phyloP scores from a whole-genome alignment of 208 protist species.

The Leishmania aethiopica region DNA sequence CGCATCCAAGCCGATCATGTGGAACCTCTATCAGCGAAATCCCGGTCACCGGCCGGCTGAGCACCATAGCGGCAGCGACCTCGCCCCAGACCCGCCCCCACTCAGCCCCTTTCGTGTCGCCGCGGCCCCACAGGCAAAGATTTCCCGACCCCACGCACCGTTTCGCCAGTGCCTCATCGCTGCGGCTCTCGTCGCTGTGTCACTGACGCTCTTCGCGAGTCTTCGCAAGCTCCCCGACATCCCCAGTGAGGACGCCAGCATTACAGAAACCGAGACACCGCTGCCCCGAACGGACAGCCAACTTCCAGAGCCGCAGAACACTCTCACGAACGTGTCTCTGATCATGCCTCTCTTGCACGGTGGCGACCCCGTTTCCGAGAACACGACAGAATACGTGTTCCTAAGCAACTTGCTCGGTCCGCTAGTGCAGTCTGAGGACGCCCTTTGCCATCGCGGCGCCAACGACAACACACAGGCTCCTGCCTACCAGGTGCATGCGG shows the following conservation, averaged over 20 bases:
- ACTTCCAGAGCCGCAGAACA: too few species aligned
- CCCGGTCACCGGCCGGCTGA: too few species aligned
- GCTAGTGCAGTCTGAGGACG: slow-evolving; percentile 15
- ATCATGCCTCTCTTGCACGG: background rate
- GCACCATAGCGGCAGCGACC: background rate
- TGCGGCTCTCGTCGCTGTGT: background rate
- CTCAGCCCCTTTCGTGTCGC: background rate
- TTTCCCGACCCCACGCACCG: background rate
- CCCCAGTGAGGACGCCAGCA: background rate
- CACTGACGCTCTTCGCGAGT: background rate
- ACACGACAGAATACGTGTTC: background rate
- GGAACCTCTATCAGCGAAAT: background rate
- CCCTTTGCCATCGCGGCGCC: slow-evolving; percentile 8
- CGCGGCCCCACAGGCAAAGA: too few species aligned
- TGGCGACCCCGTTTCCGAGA: too few species aligned
- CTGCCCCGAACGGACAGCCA: too few species aligned
- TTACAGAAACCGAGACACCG: too few species aligned
- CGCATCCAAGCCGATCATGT: background rate
- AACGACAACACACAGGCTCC: background rate
- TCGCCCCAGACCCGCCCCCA: too few species aligned
- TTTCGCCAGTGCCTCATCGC: background rate
- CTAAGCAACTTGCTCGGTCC: slow-evolving; percentile 3
- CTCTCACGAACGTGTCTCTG: background rate
- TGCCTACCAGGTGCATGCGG: background rate
- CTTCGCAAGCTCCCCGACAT: background rate